Evolutionary conservation across 148 eudicot species (phyloP).

Genomic region (Rheum nobile): DNA sequence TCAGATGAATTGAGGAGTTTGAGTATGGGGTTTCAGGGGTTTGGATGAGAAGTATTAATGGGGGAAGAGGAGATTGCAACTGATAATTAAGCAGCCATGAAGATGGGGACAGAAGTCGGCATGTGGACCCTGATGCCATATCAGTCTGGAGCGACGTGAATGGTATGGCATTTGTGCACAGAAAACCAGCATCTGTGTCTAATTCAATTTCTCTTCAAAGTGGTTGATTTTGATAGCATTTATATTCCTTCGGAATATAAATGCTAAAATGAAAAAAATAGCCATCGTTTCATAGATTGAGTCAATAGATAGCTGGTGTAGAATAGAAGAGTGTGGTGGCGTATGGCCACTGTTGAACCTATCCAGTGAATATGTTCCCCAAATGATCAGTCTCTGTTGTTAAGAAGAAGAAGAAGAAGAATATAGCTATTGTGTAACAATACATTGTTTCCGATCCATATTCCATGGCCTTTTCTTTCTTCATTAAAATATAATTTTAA

Average conservation of each 20-base stretch:
- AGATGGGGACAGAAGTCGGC: constrained; percentile 2
- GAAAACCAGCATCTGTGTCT: not conserved
- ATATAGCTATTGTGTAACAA: not conserved
- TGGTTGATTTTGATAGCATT: not conserved
- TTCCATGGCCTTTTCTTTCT: not conserved
- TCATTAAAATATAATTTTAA: not conserved
- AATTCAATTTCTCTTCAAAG: not conserved
- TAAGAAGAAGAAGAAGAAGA: not conserved
- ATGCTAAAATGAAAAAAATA: too few relatives aligned
- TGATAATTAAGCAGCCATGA: not conserved
- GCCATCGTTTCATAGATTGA: not conserved
- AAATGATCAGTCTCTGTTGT: not conserved
- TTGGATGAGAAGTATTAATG: not conserved
- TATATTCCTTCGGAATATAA: not conserved
- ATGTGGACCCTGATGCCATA: constrained; percentile 4
- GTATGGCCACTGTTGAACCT: not conserved
- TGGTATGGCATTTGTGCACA: constrained; percentile 2
- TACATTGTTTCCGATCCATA: not conserved
- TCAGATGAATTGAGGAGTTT: too few relatives aligned
- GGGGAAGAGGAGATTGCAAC: too few relatives aligned
- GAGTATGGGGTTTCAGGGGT: too few relatives aligned
- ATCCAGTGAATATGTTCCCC: constrained; percentile 1
- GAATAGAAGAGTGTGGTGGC: not conserved
- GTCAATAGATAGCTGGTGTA: not conserved
- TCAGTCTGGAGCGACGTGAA: constrained; percentile 1